Conservation (phyloP, 176 grass and related monocot species). For the Musa schizocarpa region DNA sequence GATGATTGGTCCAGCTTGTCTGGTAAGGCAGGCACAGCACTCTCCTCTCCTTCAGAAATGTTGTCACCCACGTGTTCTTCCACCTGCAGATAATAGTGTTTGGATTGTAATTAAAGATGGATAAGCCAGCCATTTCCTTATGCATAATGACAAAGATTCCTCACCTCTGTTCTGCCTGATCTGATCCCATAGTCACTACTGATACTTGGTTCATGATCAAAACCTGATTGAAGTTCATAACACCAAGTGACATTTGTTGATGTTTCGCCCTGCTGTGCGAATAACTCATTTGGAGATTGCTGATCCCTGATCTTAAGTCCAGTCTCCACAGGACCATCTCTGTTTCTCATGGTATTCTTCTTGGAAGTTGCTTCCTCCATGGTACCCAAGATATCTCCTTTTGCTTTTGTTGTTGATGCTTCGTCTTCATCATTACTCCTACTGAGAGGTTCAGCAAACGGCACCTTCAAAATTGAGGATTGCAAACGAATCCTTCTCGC, state of each 20-base stretch:
- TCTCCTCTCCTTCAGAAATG: constrained; percentile 2
- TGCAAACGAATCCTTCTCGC: constrained; percentile 37
- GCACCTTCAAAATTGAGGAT: neutral
- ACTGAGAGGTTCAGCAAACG: neutral
- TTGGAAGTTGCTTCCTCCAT: constrained; percentile 18
- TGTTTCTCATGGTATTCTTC: constrained; percentile 14
- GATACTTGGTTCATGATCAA: constrained; percentile 22
- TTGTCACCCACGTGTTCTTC: constrained; percentile 29
- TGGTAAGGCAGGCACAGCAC: neutral
- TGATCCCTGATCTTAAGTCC: constrained; percentile 25
- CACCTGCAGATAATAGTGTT: constrained; percentile 24
- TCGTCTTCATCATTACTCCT: constrained; percentile 11
- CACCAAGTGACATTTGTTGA: constrained; percentile 26
- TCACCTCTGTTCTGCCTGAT: constrained; percentile 26
- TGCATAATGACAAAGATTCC: constrained; percentile 1
- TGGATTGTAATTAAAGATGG: neutral
- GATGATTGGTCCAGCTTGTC: constrained; percentile 28
- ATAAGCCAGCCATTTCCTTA: constrained; percentile 1
- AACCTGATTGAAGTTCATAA: constrained; percentile 2
- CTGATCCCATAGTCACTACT: neutral
- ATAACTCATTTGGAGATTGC: constrained; percentile 12
- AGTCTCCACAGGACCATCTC: constrained; percentile 21
- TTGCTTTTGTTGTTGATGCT: constrained; percentile 22
- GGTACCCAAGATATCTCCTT: constrained; percentile 8
- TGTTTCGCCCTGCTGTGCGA: constrained; percentile 25